These are phyloP conservation scores for Hysterangium stoloniferum DNA, from an alignment of 768 basidiomycete species.

Conservation along the genomic window DNA sequence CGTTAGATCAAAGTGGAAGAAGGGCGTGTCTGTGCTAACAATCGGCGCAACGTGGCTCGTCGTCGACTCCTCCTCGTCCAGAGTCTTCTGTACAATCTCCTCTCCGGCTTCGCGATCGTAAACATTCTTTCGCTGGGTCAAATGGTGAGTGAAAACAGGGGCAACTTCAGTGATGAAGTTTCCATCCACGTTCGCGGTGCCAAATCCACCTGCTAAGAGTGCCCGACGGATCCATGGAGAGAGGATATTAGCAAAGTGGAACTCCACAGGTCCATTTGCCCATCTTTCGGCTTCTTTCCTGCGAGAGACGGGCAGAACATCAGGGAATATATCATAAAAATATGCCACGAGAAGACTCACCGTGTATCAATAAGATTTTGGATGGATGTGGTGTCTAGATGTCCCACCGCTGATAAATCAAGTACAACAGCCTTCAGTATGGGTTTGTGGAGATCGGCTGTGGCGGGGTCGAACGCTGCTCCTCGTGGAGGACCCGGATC, in stretches of 20 bases:
- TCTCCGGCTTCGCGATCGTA: conserved; percentile 11
- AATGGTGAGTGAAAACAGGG: conserved; percentile 58
- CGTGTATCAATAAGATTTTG: conserved; percentile 83
- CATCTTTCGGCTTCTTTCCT: conserved; percentile 84
- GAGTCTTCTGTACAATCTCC: conserved; percentile 13
- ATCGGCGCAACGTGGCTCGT: conserved; percentile 15
- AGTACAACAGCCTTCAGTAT: conserved; percentile 78
- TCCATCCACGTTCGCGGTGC: conserved; percentile 46
- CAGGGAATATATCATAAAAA: too few species aligned
- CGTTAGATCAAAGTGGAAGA: conserved; percentile 86
- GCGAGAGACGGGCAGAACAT: not conserved
- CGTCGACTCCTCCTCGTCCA: conserved; percentile 14
- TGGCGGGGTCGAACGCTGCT: conserved; percentile 37
- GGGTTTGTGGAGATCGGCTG: conserved; percentile 50
- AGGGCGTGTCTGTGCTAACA: conserved; percentile 48
- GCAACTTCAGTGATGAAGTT: conserved; percentile 57
- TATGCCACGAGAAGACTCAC: not conserved
- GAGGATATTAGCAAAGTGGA: conserved; percentile 89
- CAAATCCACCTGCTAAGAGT: conserved; percentile 85
- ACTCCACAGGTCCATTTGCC: conserved; percentile 74
- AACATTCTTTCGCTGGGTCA: conserved; percentile 15
- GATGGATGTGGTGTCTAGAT: conserved; percentile 87
- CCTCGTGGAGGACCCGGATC: conserved; percentile 67
- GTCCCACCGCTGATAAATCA: conserved; percentile 80
- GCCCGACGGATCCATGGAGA: conserved; percentile 93